Conservation (phyloP, 805 yeast species). For the Schwanniomyces pseudopolymorphus region DNA sequence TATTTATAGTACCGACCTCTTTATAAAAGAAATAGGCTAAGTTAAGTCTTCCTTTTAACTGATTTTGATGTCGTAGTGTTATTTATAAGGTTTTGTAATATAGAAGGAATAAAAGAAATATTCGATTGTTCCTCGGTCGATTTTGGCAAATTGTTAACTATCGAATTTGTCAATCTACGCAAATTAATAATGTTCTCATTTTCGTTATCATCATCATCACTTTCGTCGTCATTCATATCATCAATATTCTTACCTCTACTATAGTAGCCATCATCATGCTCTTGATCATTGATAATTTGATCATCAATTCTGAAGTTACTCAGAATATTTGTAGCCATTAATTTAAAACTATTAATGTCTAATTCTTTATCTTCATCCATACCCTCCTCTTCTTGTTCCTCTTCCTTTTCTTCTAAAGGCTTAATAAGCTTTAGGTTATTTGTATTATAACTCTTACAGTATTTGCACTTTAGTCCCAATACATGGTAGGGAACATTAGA, state of each 20-base stretch:
- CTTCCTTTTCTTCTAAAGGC: constrained; percentile 53
- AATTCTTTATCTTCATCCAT: constrained; percentile 7
- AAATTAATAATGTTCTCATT: constrained; percentile 26
- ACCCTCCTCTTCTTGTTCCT: constrained; percentile 10
- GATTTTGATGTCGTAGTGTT: background rate
- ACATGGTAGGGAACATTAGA: constrained; percentile 76
- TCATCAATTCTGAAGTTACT: constrained; percentile 39
- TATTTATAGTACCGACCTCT: no score
- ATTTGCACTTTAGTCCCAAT: constrained; percentile 82
- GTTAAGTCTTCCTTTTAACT: background rate
- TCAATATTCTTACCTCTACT: constrained; percentile 1
- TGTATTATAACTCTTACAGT: constrained; percentile 86
- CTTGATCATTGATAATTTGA: constrained; percentile 22
- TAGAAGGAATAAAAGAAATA: constrained; percentile 32
- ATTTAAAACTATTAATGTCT: constrained; percentile 19
- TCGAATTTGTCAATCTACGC: constrained; percentile 20
- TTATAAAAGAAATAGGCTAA: background rate
- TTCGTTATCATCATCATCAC: constrained; percentile 23
- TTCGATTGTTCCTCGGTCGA: constrained; percentile 14
- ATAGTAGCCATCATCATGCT: constrained; percentile 15
- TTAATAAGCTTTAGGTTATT: constrained; percentile 68
- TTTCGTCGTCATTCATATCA: constrained; percentile 10
- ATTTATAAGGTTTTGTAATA: constrained; percentile 32
- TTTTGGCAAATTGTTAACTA: constrained; percentile 6
- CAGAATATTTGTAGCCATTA: constrained; percentile 34